Percentiles rank a stretch among this genome's conserved stretches.
These are phyloP conservation scores for Aciculosporium take DNA, from an alignment of 2,329 filamentous ascomycete genomes.

Conservation along the genomic window DNA sequence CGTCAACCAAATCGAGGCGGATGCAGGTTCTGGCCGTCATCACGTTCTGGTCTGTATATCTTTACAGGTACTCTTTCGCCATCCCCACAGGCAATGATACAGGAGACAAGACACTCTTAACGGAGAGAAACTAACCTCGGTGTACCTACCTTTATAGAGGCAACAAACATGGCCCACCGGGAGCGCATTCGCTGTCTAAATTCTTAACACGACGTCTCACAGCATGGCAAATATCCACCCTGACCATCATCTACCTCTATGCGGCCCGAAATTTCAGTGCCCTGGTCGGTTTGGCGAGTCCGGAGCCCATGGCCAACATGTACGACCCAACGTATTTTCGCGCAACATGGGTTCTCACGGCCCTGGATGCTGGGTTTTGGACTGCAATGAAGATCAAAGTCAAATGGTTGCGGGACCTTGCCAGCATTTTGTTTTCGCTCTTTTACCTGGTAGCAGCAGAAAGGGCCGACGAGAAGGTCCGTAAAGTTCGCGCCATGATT, in stretches of 20 bases:
- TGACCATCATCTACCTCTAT: constrained; percentile 85
- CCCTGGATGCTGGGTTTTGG: constrained; percentile 94
- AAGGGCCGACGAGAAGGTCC: constrained; percentile 89
- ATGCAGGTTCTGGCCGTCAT: constrained; percentile 86
- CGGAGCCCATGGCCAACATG: constrained; percentile 85
- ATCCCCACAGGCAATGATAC: neutral
- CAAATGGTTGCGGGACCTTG: constrained; percentile 69
- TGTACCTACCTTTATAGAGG: constrained; percentile 41
- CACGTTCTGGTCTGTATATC: constrained; percentile 78
- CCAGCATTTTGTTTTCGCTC: constrained; percentile 67
- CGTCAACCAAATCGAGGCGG: constrained; percentile 80
- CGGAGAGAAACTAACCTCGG: neutral
- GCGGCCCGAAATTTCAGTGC: constrained; percentile 87
- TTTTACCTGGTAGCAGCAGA: constrained; percentile 92
- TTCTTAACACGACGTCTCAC: constrained; percentile 59
- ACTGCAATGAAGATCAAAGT: constrained; percentile 81
- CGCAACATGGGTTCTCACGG: constrained; percentile 92
- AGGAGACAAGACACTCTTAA: too few species aligned
- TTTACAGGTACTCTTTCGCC: constrained; percentile 44
- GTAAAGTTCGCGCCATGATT: constrained; percentile 72
- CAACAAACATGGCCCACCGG: constrained; percentile 74
- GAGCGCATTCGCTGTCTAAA: constrained; percentile 55
- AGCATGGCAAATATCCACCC: constrained; percentile 75
- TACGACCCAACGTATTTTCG: constrained; percentile 89
- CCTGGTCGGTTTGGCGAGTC: constrained; percentile 76